phyloP scores from a whole-genome alignment of 2,329 filamentous ascomycete species.

The Sporothrix protearum region DNA sequence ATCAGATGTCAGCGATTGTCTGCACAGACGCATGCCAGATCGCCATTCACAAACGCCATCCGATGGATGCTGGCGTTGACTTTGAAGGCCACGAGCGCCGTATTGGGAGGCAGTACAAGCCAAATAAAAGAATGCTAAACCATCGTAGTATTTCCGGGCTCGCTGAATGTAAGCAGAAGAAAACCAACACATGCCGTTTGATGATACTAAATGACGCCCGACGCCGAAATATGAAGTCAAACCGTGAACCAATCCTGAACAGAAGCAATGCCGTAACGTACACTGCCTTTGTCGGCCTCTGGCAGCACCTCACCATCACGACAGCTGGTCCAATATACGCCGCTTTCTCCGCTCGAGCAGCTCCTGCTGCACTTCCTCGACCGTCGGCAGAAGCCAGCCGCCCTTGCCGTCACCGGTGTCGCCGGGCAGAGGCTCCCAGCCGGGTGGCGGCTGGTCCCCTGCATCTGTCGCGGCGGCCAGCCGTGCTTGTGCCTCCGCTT shows the following conservation, averaged over 20 bases:
- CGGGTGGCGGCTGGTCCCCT: conserved; percentile 53
- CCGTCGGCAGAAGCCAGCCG: conserved; percentile 76
- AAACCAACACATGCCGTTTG: background rate
- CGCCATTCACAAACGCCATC: background rate
- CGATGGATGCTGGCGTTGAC: background rate
- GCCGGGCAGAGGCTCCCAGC: conserved; percentile 83
- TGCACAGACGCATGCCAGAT: background rate
- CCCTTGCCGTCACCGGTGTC: conserved; percentile 76
- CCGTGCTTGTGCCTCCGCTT: conserved; percentile 72
- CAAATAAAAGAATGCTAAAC: background rate
- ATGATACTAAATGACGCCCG: background rate
- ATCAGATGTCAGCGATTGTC: background rate
- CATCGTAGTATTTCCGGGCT: background rate
- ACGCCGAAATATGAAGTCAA: background rate
- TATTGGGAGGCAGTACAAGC: background rate
- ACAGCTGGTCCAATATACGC: conserved; percentile 72
- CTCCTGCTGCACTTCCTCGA: conserved; percentile 93
- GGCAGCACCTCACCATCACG: background rate
- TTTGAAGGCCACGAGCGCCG: background rate
- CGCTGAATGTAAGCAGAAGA: background rate
- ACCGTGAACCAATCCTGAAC: background rate
- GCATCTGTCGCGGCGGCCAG: conserved; percentile 53
- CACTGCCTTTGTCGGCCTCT: background rate
- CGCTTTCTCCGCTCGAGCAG: conserved; percentile 79
- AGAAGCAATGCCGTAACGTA: background rate